Evolutionary conservation across 1,284 basidiomycete species (phyloP), one percentile per base, ranked within the genome.

Genomic region (Apiotrichum siamense): DNA sequence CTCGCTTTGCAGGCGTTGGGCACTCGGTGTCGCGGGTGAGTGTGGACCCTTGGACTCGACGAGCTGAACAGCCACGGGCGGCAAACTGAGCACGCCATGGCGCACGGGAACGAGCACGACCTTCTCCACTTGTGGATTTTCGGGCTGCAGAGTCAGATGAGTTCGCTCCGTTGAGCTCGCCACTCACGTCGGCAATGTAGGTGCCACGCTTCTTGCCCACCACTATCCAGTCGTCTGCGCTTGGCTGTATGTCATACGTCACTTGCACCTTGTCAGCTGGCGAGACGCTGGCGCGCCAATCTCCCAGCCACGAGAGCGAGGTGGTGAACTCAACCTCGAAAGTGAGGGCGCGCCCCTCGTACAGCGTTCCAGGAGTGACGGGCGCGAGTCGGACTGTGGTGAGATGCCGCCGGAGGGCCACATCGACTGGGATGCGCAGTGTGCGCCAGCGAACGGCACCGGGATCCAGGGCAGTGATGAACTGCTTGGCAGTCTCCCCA

Each of bases 351-450:
- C 65, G 58, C 11, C 70, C 70, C 57, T 71, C 69, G 53, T 68
- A 70, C n/a, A 70, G 52, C 33, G 49, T 38, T 7, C 23, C 13
- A 9, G 47, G n/a, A 3, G 54, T 33, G 0, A 52, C 32, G n/a
- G 55, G 51, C n/a, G 56, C 55, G 18, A 65, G 57, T 9, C 49
- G 56, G 10, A 66, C 59, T 0, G 51, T 52, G 9, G 64, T 65
- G n/a, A 69, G 52, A 9, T 68, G 58, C 10, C 69, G 54, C 25
- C 61, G 56, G 12, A 65, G 60, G 15, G 70, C 69, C 0, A 73
- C 62, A n/a, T 73, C 70, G n/a, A 73, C 70, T 1, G 70, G 70
- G n/a, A 73, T 71, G 42, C 66, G 63, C 15, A 73, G 56, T 1
- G 58, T 70, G 23, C 69, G 59, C 70, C 69, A 71, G 12, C 21